Percentiles rank a stretch among this genome's conserved stretches.
Conservation (phyloP, 176 grass and related monocot species). For the Canna indica region DNA sequence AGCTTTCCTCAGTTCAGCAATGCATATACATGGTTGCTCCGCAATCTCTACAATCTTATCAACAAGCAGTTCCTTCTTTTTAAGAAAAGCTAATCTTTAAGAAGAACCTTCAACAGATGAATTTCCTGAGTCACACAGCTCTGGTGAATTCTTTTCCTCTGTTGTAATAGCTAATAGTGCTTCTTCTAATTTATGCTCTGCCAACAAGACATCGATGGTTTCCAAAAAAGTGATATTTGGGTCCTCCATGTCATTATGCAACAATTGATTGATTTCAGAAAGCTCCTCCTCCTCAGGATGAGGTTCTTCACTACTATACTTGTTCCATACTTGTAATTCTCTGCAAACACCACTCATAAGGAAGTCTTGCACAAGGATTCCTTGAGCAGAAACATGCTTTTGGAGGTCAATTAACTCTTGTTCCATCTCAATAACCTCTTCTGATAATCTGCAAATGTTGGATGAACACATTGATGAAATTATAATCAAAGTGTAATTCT, state of each 20-base stretch:
- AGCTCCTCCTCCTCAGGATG: conserved; percentile 34
- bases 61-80: conserved; percentile 68
- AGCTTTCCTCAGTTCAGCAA: conserved; percentile 55
- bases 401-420: conserved; percentile 81
- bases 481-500: not conserved
- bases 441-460: conserved; percentile 52
- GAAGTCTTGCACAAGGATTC: conserved; percentile 91
- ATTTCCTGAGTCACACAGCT: conserved; percentile 35
- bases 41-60: conserved; percentile 60
- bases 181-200: conserved; percentile 80
- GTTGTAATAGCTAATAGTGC: conserved; percentile 48
- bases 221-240: conserved; percentile 60
- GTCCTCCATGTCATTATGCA: conserved; percentile 40
- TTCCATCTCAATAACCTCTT: conserved; percentile 85
- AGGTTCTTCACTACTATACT: conserved; percentile 42
- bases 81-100: conserved; percentile 44
- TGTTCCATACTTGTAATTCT: conserved; percentile 69
- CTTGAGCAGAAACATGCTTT: conserved; percentile 81
- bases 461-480: not conserved
- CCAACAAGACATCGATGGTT: conserved; percentile 57
- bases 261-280: conserved; percentile 48
- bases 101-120: conserved; percentile 42
- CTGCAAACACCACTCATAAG: conserved; percentile 77
- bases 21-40: conserved; percentile 65
- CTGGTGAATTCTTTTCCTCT: conserved; percentile 55